Conservation (phyloP, 371 early-diverging fungal species). For the Mucor racemosus region DNA sequence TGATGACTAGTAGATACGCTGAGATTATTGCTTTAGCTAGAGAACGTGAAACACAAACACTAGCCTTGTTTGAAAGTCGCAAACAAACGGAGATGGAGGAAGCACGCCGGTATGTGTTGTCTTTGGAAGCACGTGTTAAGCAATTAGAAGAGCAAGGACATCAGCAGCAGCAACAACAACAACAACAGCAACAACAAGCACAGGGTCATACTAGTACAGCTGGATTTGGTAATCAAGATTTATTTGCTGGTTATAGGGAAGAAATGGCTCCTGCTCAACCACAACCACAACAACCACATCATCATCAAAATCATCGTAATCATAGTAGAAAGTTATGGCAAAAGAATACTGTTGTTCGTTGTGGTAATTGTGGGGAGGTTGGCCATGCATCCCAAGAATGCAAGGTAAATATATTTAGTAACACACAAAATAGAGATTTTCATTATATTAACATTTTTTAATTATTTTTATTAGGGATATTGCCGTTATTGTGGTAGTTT, state of each 20-base stretch:
- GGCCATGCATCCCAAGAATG: slow-evolving; percentile 59
- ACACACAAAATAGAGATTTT: neutral
- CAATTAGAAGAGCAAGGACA: slow-evolving; percentile 20
- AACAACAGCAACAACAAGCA: slow-evolving; percentile 23
- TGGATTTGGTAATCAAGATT: slow-evolving; percentile 33
- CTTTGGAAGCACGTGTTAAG: slow-evolving; percentile 27
- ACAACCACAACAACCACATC: neutral
- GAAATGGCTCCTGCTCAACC: slow-evolving; percentile 19
- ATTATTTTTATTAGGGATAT: slow-evolving; percentile 20
- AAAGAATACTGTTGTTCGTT: slow-evolving; percentile 32
- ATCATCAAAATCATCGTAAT: slow-evolving; percentile 9
- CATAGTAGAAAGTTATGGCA: slow-evolving; percentile 21
- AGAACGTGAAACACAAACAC: slow-evolving; percentile 56
- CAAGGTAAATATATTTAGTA: slow-evolving; percentile 33
- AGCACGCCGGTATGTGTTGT: slow-evolving; percentile 39
- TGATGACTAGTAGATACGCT: slow-evolving; percentile 50
- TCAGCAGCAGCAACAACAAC: slow-evolving; percentile 14
- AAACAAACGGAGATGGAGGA: slow-evolving; percentile 63
- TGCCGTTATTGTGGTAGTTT: slow-evolving; percentile 50
- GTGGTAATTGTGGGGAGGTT: slow-evolving; percentile 59
- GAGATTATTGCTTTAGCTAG: slow-evolving; percentile 53
- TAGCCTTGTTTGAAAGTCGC: slow-evolving; percentile 51
- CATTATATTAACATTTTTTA: neutral
- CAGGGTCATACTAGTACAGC: slow-evolving; percentile 28
- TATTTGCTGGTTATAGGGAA: slow-evolving; percentile 34